Conservation (phyloP, 1,139 yeast species). For the Entelexis sorbosivorans region DNA sequence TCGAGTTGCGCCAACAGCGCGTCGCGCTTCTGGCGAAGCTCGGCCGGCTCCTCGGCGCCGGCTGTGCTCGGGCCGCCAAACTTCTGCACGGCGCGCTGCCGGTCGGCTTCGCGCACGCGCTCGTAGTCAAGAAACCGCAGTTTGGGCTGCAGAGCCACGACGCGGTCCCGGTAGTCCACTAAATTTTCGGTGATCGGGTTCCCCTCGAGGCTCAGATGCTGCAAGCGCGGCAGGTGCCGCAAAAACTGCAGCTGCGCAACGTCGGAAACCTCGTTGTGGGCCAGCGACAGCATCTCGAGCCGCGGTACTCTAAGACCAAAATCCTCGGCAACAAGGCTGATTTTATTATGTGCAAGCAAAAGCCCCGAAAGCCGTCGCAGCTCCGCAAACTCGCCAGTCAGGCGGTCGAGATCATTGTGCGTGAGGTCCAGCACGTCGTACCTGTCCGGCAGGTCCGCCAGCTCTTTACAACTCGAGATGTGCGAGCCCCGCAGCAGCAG, state of each 20-base stretch:
- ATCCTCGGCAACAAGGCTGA: conserved; percentile 34
- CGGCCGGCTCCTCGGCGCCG: background rate
- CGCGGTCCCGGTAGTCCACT: conserved; percentile 49
- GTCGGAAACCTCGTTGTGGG: conserved; percentile 41
- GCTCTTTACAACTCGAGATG: conserved; percentile 36
- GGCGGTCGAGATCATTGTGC: conserved; percentile 48
- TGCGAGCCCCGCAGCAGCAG: conserved; percentile 33
- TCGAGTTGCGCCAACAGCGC: conserved; percentile 6
- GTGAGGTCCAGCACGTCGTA: conserved; percentile 54
- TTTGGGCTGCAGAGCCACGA: conserved; percentile 54
- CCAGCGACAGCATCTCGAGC: conserved; percentile 41
- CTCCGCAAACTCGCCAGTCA: conserved; percentile 39
- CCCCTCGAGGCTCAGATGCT: conserved; percentile 43
- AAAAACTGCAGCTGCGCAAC: conserved; percentile 37
- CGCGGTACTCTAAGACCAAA: conserved; percentile 36
- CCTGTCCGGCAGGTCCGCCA: conserved; percentile 36
- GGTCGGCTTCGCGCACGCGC: conserved; percentile 48
- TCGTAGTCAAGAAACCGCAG: conserved; percentile 56
- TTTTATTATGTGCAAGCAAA: conserved; percentile 49
- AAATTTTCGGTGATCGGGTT: conserved; percentile 46
- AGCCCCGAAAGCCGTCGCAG: conserved; percentile 40
- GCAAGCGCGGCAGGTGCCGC: conserved; percentile 33
- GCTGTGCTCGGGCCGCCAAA: background rate
- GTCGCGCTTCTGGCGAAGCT: background rate
- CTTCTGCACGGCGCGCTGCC: conserved; percentile 24